Conservation (phyloP, 257 asterid species). For the Ehretia macrophylla region DNA sequence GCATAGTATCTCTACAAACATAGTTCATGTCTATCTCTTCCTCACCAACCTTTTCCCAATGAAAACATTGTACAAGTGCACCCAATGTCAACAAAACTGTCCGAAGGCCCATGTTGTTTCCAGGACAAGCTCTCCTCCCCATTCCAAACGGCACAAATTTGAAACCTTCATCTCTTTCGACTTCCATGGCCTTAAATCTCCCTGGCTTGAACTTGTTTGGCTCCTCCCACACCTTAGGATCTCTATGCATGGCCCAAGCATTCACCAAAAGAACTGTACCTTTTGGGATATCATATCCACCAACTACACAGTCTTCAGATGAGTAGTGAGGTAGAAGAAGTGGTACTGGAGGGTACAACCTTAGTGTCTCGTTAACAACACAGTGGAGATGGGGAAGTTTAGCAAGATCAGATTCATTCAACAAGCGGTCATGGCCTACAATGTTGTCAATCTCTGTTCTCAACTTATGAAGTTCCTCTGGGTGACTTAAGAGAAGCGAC, state of each 20-base stretch:
- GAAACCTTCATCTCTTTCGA: constrained; percentile 18
- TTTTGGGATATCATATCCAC: constrained; percentile 38
- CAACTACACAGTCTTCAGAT: constrained; percentile 28
- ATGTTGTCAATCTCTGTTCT: constrained; percentile 43
- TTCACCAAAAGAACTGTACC: constrained; percentile 41
- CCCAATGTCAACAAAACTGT: constrained; percentile 42
- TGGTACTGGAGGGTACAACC: constrained; percentile 45
- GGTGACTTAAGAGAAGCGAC: constrained; percentile 39
- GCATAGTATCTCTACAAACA: constrained; percentile 1
- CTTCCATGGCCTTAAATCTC: constrained; percentile 29
- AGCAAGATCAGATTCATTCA: constrained; percentile 42
- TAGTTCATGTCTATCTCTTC: constrained; percentile 19
- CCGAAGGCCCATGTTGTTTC: constrained; percentile 36
- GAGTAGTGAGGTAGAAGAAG: constrained; percentile 49
- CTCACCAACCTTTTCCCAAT: constrained; percentile 30
- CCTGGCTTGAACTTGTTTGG: constrained; percentile 43
- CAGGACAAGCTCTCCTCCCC: constrained; percentile 66
- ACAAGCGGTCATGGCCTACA: constrained; percentile 32
- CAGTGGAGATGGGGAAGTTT: constrained; percentile 47
- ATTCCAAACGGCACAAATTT: constrained; percentile 49
- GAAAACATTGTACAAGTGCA: constrained; percentile 49
- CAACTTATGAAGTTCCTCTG: constrained; percentile 26
- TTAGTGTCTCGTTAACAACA: constrained; percentile 45
- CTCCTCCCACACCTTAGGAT: constrained; percentile 49
- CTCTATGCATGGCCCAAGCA: constrained; percentile 53